A percentile compares a stretch with the other conserved stretches of the same genome.
Conservation (phyloP, 768 basidiomycete species). For the Amanita polypyramis region DNA sequence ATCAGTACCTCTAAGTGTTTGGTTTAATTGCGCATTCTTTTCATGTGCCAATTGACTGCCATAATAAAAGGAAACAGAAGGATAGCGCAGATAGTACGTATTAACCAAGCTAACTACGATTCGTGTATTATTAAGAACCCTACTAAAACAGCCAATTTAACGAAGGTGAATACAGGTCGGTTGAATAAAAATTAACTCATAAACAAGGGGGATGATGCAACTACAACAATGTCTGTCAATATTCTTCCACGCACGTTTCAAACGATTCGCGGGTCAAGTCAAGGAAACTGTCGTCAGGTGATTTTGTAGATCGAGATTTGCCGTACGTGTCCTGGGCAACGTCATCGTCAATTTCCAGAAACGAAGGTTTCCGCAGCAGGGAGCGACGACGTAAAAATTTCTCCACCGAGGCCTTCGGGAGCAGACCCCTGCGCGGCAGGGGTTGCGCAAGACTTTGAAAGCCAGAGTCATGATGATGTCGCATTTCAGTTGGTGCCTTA, state of each 20-base stretch:
- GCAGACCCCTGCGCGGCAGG: slow-evolving; percentile 17
- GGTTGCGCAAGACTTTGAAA: background rate
- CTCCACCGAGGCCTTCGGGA: slow-evolving; percentile 25
- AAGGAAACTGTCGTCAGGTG: slow-evolving; percentile 32
- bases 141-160: slow-evolving; percentile 3
- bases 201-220: slow-evolving; percentile 10
- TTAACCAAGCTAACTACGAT: slow-evolving; percentile 6
- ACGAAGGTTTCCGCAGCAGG: slow-evolving; percentile 60
- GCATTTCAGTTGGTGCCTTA: background rate
- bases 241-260: slow-evolving; percentile 22
- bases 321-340: slow-evolving; percentile 23
- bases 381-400: slow-evolving; percentile 35
- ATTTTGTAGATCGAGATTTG: slow-evolving; percentile 12
- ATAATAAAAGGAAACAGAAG: background rate
- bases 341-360: slow-evolving; percentile 57
- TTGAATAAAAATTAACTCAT: slow-evolving; percentile 1
- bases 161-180: background rate
- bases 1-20: background rate
- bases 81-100: background rate
- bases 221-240: slow-evolving; percentile 5
- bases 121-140: background rate
- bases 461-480: background rate
- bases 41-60: background rate
- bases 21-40: background rate
- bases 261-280: slow-evolving; percentile 43